Evolutionary conservation across 345 rosid genomes (phyloP), one percentile per base, ranked within the genome.

Genomic region (Populus euphratica): DNA sequence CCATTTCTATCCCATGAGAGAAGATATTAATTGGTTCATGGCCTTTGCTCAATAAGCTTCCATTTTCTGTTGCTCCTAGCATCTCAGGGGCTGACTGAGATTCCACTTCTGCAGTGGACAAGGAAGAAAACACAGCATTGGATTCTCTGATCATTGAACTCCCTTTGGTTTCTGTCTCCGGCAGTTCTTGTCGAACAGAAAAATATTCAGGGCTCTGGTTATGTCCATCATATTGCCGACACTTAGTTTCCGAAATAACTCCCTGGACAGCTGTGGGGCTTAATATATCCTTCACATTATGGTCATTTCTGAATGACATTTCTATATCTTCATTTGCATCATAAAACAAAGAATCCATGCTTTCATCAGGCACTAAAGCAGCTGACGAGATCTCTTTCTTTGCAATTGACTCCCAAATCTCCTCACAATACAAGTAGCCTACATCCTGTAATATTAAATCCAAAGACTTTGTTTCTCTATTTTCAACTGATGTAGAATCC

Each of bases 401-500:
- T 17, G 36, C 63, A 73, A 72, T 33, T 50, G 72, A 67, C 67
- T 75, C 90, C 13, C 79, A 77, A 81, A 80, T 77, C 72, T 87
- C 91, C 76, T 84, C 79, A 77, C 82, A 72, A 78, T 82, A 80
- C 18, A 83, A 69, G 50, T 86, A 81, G 38, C 41, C 83, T 49
- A 86, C 67, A 38, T 83, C 86, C 65, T 87, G 87, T 79, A 83
- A 85, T 59, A 81, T 72, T 39, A 74, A 84, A 80, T 88, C 87
- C 56, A 83, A 56, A 59, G 75, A 83, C 20, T 74, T 76, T 72
- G 69, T 69, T 77, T 83, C 86, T 72, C 84, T 87, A 73, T 70
- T 63, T 78, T 85, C 84, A 67, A 17, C 76, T n/a, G 59, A 44
- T n/a, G 41, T n/a, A 56, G 78, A 75, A 59, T 77, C 81, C 65